phyloP scores from a whole-genome alignment of 139 green algal species.

The Tetradesmus obliquus region DNA sequence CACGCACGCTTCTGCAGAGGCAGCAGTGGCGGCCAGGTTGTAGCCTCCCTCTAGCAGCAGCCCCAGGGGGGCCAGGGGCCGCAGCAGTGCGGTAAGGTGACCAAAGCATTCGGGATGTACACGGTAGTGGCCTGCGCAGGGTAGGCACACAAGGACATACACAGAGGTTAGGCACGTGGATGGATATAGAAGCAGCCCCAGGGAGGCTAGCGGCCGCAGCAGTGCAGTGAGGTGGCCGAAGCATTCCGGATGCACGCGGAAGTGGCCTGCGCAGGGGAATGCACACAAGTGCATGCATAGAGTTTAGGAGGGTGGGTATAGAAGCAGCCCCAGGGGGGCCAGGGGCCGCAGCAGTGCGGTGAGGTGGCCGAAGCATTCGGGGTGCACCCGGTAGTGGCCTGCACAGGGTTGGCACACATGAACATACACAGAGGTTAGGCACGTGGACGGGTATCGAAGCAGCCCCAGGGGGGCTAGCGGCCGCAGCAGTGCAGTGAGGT shows the following conservation, averaged over 20 bases:
- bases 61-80: conserved; percentile 57
- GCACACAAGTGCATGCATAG: too few relatives aligned
- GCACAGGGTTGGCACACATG: not conserved
- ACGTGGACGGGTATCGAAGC: conserved; percentile 21
- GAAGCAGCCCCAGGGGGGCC: conserved; percentile 61
- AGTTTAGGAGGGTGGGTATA: too few relatives aligned
- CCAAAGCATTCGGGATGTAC: conserved; percentile 71
- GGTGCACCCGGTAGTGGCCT: conserved; percentile 62
- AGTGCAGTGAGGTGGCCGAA: conserved; percentile 76
- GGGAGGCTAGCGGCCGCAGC: conserved; percentile 64
- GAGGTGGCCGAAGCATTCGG: conserved; percentile 72
- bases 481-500: conserved; percentile 73
- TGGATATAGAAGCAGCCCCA: conserved; percentile 65
- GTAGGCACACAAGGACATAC: not conserved
- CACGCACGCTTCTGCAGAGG: conserved; percentile 66
- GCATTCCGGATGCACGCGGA: conserved; percentile 61
- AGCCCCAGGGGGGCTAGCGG: conserved; percentile 62
- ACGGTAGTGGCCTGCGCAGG: conserved; percentile 48
- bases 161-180: not conserved
- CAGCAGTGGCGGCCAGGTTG: conserved; percentile 68
- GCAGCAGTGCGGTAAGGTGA: conserved; percentile 74
- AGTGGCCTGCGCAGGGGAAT: conserved; percentile 42
- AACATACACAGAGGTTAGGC: not conserved
- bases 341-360: conserved; percentile 70
- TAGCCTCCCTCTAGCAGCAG: conserved; percentile 77